These are phyloP conservation scores for Collariella sp. DNA, from an alignment of 495 filamentous ascomycete genomes.

Conservation along the genomic window DNA sequence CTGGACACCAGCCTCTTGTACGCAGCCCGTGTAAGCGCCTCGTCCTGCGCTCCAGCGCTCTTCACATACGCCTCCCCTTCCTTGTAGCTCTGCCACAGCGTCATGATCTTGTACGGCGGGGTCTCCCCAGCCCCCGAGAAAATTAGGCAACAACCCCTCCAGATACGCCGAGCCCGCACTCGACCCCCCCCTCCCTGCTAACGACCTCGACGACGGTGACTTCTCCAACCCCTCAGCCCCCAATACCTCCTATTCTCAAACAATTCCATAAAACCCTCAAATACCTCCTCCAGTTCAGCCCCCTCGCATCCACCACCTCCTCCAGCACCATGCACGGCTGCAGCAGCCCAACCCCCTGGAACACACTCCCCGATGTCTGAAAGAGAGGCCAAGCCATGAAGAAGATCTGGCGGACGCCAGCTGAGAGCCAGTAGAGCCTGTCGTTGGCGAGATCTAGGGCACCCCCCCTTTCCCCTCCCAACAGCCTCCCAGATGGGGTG, in stretches of 20 bases:
- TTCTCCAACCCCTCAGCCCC: background rate
- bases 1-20: slow-evolving; percentile 10
- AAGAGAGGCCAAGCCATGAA: slow-evolving; percentile 22
- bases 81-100: slow-evolving; percentile 16
- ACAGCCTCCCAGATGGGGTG: background rate
- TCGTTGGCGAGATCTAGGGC: slow-evolving; percentile 16
- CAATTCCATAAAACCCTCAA: slow-evolving; percentile 7
- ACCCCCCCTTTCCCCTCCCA: no score
- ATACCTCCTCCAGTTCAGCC: slow-evolving; percentile 11
- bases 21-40: slow-evolving; percentile 1
- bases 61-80: slow-evolving; percentile 13
- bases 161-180: background rate
- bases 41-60: background rate
- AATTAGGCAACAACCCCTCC: background rate
- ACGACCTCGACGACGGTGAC: no score
- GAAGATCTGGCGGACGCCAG: slow-evolving; percentile 24
- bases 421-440: slow-evolving; percentile 17
- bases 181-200: no score
- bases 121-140: background rate
- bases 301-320: slow-evolving; percentile 9
- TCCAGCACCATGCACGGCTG: slow-evolving; percentile 20
- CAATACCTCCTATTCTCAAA: slow-evolving; percentile 15
- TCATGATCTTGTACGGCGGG: slow-evolving; percentile 8
- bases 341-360: slow-evolving; percentile 1
- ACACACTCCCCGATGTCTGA: slow-evolving; percentile 9